phyloP scores from a whole-genome alignment of 257 asterid species.

The Solanum ahanhuiri region DNA sequence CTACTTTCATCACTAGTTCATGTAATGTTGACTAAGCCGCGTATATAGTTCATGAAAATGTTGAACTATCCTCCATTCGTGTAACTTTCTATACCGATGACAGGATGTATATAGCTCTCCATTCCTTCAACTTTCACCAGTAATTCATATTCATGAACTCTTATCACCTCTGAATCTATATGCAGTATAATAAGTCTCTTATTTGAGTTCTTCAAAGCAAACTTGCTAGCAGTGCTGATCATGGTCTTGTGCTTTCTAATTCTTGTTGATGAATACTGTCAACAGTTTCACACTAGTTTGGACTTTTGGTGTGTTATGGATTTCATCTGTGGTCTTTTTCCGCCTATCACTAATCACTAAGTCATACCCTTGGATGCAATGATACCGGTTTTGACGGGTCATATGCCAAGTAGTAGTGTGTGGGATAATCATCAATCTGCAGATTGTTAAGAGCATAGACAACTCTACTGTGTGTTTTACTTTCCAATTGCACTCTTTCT shows the following conservation, averaged over 20 bases:
- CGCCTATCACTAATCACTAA: not conserved
- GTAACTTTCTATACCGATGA: not conserved
- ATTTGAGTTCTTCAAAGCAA: not conserved
- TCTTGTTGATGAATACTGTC: constrained; percentile 59
- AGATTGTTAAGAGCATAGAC: not conserved
- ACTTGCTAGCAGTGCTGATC: constrained; percentile 5
- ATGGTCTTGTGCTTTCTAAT: constrained; percentile 35
- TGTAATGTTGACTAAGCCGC: not conserved
- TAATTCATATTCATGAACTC: not conserved
- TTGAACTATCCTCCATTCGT: not conserved
- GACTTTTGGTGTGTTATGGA: not conserved
- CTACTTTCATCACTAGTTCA: not conserved
- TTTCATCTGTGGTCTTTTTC: not conserved
- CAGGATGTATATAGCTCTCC: not conserved
- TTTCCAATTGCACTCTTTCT: not conserved
- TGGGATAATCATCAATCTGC: constrained; percentile 74
- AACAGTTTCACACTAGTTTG: constrained; percentile 48
- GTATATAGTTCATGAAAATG: not conserved
- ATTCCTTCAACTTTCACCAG: not conserved
- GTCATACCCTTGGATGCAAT: not conserved
- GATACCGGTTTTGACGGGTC: constrained; percentile 57
- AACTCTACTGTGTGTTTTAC: not conserved
- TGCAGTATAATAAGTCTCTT: not conserved
- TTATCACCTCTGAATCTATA: not conserved
- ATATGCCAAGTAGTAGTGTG: constrained; percentile 50